Evolutionary conservation across 495 filamentous ascomycete genomes (phyloP), one percentile per base, ranked within the genome.

Genomic region (Trichoderma reesei): DNA sequence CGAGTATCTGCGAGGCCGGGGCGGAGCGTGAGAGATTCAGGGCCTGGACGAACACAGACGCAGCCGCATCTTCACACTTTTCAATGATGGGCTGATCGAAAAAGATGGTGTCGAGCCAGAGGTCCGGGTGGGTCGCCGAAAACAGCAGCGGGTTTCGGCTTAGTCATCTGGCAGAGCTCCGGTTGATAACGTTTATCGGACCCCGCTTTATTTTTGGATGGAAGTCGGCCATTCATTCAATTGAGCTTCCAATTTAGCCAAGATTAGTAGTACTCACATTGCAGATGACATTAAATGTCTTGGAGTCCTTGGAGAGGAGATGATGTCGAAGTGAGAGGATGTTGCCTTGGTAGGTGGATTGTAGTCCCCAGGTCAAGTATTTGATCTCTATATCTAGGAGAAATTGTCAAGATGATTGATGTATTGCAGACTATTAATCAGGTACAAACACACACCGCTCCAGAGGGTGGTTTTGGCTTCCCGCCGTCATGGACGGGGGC

Each of bases 61-160:
- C 51, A 56, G 51, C 51, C 26, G 10, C 51, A 56, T 56, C 51
- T 56, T 56, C 26, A 14, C 51, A 56, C 51, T 56, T 56, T 56
- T 56, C 26, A 56, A 31, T 33, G 6, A 56, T 56, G 51, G 51
- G 33, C 51, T 56, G 51, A 56, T 56, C 51, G 5, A 56, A 56
- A 56, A 56, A 56, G 51, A 56, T 56, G 42, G 42, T 46, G 42
- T 46, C 42, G 42, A 14, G 34, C 51, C 51, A 56, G 14, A 56
- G 51, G 51, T 56, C 51, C 51, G 51, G 51, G 51, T 56, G 51
- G 51, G 51, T 33, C 51, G 33, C 51, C 51, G 51, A 33, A 56
- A 16, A 20, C 6, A 26, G 51, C 9, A 56, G 51, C 26, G 34
- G 11, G 5, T 31, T 5, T 11, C 26, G 14, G 51, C 20, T 56